These are phyloP conservation scores for Pythium phragmitis DNA, from an alignment of 352 stramenopile genomes.

Conservation along the genomic window DNA sequence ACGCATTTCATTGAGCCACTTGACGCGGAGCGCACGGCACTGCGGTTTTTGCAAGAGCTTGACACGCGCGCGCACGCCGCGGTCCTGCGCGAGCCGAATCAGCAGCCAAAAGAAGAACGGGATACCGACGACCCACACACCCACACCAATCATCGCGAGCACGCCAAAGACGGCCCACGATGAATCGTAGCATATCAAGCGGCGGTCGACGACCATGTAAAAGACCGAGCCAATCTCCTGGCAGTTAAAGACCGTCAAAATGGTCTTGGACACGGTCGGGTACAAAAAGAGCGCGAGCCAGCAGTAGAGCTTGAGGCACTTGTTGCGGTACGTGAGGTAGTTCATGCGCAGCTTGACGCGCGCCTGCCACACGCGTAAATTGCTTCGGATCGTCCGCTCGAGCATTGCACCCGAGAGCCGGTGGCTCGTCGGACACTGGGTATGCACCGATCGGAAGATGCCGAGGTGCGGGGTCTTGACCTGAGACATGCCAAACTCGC, in stretches of 20 bases:
- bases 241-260: slow-evolving; percentile 80
- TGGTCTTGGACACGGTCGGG: slow-evolving; percentile 74
- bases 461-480: slow-evolving; percentile 65
- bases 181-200: slow-evolving; percentile 68
- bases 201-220: slow-evolving; percentile 66
- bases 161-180: slow-evolving; percentile 65
- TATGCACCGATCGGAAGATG: slow-evolving; percentile 57
- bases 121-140: slow-evolving; percentile 73
- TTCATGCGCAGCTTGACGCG: slow-evolving; percentile 82
- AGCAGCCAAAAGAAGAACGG: slow-evolving; percentile 77
- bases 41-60: slow-evolving; percentile 45
- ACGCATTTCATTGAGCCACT: slow-evolving; percentile 65
- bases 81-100: slow-evolving; percentile 65
- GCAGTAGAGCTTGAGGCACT: slow-evolving; percentile 77
- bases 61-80: slow-evolving; percentile 47
- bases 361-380: slow-evolving; percentile 75
- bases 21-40: slow-evolving; percentile 39
- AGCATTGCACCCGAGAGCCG: slow-evolving; percentile 47
- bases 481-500: slow-evolving; percentile 73
- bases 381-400: slow-evolving; percentile 66
- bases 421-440: slow-evolving; percentile 48
- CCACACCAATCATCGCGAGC: slow-evolving; percentile 50
- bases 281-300: slow-evolving; percentile 80
- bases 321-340: slow-evolving; percentile 80
- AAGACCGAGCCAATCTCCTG: slow-evolving; percentile 60